phyloP scores from a whole-genome alignment of 192 early-diverging fungal species.

The Backusella tuberculispora region DNA sequence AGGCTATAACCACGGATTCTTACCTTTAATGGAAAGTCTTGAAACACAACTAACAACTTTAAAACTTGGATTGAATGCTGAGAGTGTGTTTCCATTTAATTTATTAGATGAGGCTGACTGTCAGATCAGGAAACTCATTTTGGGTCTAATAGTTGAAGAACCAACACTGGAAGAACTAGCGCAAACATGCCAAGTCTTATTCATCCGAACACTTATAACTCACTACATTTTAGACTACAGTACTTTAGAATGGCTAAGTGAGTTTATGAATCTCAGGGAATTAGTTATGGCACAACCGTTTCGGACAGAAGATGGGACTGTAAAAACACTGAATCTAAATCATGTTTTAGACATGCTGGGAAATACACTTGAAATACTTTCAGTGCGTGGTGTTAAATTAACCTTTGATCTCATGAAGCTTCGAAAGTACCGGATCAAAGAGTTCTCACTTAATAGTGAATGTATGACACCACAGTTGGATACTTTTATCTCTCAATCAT shows the following conservation, averaged over 20 bases:
- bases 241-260: background rate
- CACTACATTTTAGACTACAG: background rate
- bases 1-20: background rate
- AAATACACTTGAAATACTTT: background rate
- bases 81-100: background rate
- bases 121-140: background rate
- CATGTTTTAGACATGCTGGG: background rate
- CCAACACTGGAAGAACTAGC: background rate
- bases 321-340: background rate
- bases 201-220: background rate
- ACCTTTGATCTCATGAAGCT: background rate
- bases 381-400: background rate
- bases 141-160: background rate
- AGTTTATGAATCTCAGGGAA: constrained; percentile 6
- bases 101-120: background rate
- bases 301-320: background rate
- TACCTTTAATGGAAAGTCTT: constrained; percentile 2
- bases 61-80: background rate
- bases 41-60: background rate
- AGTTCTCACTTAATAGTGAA: background rate
- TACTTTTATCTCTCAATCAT: background rate
- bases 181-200: background rate
- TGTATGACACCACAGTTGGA: background rate
- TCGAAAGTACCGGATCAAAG: background rate
- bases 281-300: background rate